phyloP scores from a whole-genome alignment of 192 early-diverging fungal genomes.

The Chytriomyces hyalinus region DNA sequence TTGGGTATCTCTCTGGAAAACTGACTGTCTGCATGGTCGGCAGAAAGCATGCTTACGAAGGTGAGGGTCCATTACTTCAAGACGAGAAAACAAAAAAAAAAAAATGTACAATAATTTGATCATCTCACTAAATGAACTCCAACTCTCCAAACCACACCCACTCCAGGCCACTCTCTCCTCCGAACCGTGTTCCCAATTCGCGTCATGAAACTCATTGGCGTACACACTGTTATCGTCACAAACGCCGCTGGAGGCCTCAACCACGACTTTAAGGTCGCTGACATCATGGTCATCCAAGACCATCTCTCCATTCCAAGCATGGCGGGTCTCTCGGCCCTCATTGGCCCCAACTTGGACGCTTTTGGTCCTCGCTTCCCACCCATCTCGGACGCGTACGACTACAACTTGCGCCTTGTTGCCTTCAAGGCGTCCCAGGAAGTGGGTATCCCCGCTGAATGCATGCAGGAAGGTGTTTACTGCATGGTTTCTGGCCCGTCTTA shows the following conservation, averaged over 20 bases:
- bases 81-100: background rate
- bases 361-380: constrained; percentile 90
- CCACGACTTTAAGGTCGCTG: constrained; percentile 76
- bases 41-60: constrained; percentile 91
- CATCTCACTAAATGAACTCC: constrained; percentile 1
- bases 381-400: constrained; percentile 84
- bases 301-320: constrained; percentile 48
- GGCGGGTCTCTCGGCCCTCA: constrained; percentile 68
- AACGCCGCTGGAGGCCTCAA: constrained; percentile 88
- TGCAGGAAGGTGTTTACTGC: constrained; percentile 82
- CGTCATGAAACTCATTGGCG: constrained; percentile 82
- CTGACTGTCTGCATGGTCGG: constrained; percentile 85
- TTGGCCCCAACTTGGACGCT: constrained; percentile 79
- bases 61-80: constrained; percentile 5
- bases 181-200: constrained; percentile 86
- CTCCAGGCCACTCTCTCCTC: constrained; percentile 69
- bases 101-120: constrained; percentile 5
- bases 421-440: constrained; percentile 64
- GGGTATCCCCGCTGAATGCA: constrained; percentile 50
- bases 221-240: constrained; percentile 78
- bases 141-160: constrained; percentile 1
- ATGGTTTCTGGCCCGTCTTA: constrained; percentile 92
- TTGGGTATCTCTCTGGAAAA: constrained; percentile 77
- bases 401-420: constrained; percentile 72
- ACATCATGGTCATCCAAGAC: constrained; percentile 80